phyloP scores from a whole-genome alignment of 2,329 filamentous ascomycete species.

The Metarhizium rileyi region DNA sequence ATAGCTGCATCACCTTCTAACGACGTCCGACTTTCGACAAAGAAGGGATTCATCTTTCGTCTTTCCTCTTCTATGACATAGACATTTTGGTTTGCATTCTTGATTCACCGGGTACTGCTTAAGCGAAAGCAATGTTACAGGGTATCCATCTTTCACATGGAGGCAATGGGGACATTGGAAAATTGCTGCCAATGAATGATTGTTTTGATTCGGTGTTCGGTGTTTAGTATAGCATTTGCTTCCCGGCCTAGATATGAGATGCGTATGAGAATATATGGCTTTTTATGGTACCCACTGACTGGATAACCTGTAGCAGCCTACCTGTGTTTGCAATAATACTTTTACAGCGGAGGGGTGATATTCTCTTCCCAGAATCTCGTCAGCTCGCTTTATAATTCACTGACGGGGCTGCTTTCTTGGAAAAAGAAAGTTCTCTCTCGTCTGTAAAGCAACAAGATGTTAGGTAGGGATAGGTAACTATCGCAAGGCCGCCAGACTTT shows the following conservation, averaged over 20 bases:
- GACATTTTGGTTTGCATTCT: not conserved
- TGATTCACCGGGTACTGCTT: not conserved
- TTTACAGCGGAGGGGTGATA: too few species aligned
- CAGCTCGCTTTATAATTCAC: too few species aligned
- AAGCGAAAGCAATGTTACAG: not conserved
- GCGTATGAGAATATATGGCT: not conserved
- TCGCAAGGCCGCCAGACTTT: too few species aligned
- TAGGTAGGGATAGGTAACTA: too few species aligned
- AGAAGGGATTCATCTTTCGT: not conserved
- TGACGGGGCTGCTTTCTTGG: too few species aligned
- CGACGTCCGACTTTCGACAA: not conserved
- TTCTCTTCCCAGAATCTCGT: too few species aligned
- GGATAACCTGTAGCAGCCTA: not conserved
- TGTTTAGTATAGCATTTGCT: not conserved
- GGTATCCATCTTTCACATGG: not conserved
- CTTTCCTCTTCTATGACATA: not conserved
- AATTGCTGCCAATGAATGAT: not conserved
- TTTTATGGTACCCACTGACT: not conserved
- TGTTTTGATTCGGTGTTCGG: not conserved
- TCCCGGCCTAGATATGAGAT: not conserved
- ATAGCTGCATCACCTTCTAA: not conserved
- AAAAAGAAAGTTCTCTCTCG: too few species aligned
- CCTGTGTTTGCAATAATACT: not conserved
- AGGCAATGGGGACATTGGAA: not conserved
- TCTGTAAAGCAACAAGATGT: too few species aligned